Conservation (phyloP, 2,329 filamentous ascomycete species). For the Saccharata proteae region DNA sequence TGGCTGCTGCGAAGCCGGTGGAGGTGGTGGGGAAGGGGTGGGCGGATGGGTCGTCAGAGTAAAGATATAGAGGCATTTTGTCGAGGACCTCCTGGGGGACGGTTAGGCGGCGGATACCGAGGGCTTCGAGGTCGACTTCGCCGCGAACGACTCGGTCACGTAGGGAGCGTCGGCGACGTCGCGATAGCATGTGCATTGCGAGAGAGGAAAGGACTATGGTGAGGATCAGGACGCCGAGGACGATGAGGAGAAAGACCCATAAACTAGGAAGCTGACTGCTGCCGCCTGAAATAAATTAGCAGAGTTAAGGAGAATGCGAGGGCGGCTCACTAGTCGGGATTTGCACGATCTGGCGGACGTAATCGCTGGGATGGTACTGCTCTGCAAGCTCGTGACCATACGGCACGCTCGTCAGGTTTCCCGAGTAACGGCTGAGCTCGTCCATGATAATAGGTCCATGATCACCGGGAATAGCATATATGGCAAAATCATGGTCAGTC, state of each 20-base stretch:
- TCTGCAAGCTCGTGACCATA: constrained; percentile 25
- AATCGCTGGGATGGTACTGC: constrained; percentile 29
- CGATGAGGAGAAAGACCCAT: constrained; percentile 65
- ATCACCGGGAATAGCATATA: constrained; percentile 66
- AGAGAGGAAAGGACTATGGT: constrained; percentile 57
- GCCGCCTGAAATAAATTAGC: constrained; percentile 22
- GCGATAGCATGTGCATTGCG: constrained; percentile 67
- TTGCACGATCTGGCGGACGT: constrained; percentile 38
- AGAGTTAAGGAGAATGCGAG: neutral
- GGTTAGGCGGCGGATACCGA: constrained; percentile 72
- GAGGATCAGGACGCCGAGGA: constrained; percentile 57
- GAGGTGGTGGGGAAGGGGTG: neutral
- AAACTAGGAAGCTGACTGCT: constrained; percentile 54
- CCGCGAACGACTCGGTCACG: constrained; percentile 60
- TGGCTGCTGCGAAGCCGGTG: neutral
- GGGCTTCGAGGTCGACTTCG: constrained; percentile 72
- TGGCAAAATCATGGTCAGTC: constrained; percentile 56
- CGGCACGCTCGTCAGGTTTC: constrained; percentile 47
- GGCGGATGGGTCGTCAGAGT: constrained; percentile 24
- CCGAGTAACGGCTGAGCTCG: constrained; percentile 64
- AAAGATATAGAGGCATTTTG: constrained; percentile 67
- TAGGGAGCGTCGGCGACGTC: constrained; percentile 54
- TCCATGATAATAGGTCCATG: constrained; percentile 58
- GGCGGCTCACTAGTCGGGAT: constrained; percentile 23
- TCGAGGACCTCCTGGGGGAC: constrained; percentile 62